Conservation (phyloP, 768 basidiomycete genomes). For the Paxillus involutus region DNA sequence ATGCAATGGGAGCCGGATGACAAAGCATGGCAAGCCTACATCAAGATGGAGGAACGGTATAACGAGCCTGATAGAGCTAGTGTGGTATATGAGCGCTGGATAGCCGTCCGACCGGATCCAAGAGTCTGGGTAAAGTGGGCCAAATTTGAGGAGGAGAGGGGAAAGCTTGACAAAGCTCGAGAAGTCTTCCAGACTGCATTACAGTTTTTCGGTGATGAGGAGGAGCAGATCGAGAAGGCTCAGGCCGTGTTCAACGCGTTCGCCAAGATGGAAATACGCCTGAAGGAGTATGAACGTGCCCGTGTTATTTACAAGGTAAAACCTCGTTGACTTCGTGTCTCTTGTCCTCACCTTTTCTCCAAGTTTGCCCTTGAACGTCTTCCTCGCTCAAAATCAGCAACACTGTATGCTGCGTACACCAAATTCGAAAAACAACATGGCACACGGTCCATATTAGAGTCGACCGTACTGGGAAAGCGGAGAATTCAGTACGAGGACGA, state of each 20-base stretch:
- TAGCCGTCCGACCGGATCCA: conserved; percentile 74
- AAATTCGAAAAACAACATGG: conserved; percentile 99
- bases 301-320: conserved; percentile 93
- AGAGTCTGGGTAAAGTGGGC: conserved; percentile 83
- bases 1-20: conserved; percentile 99
- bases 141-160: conserved; percentile 83
- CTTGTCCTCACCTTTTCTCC: background rate
- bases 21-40: conserved; percentile 99
- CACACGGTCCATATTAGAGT: conserved; percentile 81
- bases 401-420: conserved; percentile 89
- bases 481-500: conserved; percentile 99
- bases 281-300: conserved; percentile 96
- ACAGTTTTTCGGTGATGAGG: conserved; percentile 88
- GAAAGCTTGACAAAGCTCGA: conserved; percentile 64
- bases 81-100: conserved; percentile 89
- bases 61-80: conserved; percentile 90
- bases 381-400: conserved; percentile 86
- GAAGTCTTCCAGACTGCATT: conserved; percentile 90
- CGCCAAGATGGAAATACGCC: conserved; percentile 94
- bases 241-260: conserved; percentile 93
- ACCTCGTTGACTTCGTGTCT: background rate
- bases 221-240: conserved; percentile 82
- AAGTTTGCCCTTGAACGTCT: conserved; percentile 95
- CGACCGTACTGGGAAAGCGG: conserved; percentile 95
- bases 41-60: conserved; percentile 96